Conservation (phyloP, 495 filamentous ascomycete species). For the Trichoderma erinaceum region DNA sequence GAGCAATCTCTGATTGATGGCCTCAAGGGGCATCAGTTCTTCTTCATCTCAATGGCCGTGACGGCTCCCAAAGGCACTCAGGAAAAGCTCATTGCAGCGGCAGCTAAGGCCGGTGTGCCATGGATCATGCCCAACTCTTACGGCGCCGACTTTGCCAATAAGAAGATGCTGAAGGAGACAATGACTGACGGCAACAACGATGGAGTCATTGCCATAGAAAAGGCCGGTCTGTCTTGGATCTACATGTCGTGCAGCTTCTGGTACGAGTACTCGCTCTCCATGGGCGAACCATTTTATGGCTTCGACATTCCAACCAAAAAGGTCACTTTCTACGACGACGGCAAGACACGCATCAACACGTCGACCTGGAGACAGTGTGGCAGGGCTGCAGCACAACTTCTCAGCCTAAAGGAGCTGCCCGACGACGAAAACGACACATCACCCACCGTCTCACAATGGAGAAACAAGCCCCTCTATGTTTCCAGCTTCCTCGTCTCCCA, state of each 20-base stretch:
- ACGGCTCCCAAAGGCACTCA: conserved; percentile 29
- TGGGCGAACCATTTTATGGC: conserved; percentile 27
- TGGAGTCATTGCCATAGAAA: conserved; percentile 32
- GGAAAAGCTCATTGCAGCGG: conserved; percentile 49
- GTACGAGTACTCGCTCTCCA: conserved; percentile 40
- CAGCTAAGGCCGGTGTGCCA: conserved; percentile 52
- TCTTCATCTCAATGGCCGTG: conserved; percentile 54
- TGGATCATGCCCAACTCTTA: conserved; percentile 60
- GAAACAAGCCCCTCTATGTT: conserved; percentile 36
- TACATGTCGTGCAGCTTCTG: conserved; percentile 40
- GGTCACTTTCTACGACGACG: conserved; percentile 33
- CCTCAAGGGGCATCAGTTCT: conserved; percentile 45
- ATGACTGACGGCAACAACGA: conserved; percentile 16
- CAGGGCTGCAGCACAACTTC: conserved; percentile 33
- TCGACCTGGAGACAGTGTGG: conserved; percentile 41
- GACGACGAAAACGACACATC: conserved; percentile 36
- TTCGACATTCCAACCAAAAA: conserved; percentile 28
- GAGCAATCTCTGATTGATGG: conserved; percentile 29
- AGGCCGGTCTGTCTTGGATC: conserved; percentile 41
- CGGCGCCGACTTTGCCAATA: conserved; percentile 36
- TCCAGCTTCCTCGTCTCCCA: conserved; percentile 40
- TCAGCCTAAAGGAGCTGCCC: conserved; percentile 34
- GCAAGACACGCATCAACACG: conserved; percentile 26
- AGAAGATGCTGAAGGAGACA: conserved; percentile 32
- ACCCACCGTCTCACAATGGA: conserved; percentile 29